Base-by-base conservation (phyloP, 805 yeast genomes). In the Pichia insulana region DNA sequence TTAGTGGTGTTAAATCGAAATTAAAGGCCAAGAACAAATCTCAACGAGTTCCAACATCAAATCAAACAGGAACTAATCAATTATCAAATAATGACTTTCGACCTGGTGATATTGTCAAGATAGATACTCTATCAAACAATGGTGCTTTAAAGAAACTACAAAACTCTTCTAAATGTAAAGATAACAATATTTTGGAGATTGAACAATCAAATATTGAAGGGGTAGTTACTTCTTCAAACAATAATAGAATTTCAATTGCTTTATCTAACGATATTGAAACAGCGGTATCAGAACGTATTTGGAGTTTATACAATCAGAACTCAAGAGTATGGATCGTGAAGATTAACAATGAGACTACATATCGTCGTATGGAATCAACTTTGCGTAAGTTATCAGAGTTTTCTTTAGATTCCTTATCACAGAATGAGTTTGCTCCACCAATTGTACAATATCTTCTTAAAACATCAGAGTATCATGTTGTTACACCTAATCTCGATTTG, bases 361-460 rank as follows among this genome's bases (percentile, higher is more conserved):
- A 81, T 56, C 80, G 80, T 53, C 59, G 94, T 48, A 86, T 88
- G 95, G 76, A 78, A 41, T 76, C 81, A 11, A 78, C 92, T 1
- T 67, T 87, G 77, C 69, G 80, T 26, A 82, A 79, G 50, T 63
- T 87, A 27, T 62, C 66, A 10, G 84, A 78, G 44, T 49, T 78
- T 40, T 47, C 52, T 12, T 22, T 37, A 16, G 61, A 64, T 9
- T 51, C 62, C 2, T 50, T 66, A 0, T 63, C 70, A 7, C 27
- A 27, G 13, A 26, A 18, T 11, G 45, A 42, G 18, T 42, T 20
- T 34, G 44, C 40, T 4, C 36, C 36, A 13, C 36, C 41, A 6
- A 54, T 77, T 39, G 62, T 73, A 17, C 73, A 68, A 46, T 57
- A 73, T 20, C 62, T 76, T 41, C 59, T 73, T 40, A 85, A 76